Evolutionary conservation across 2,329 filamentous ascomycete species (phyloP), one percentile per base, ranked within the genome.

Genomic region (Diaporthe destruens): DNA sequence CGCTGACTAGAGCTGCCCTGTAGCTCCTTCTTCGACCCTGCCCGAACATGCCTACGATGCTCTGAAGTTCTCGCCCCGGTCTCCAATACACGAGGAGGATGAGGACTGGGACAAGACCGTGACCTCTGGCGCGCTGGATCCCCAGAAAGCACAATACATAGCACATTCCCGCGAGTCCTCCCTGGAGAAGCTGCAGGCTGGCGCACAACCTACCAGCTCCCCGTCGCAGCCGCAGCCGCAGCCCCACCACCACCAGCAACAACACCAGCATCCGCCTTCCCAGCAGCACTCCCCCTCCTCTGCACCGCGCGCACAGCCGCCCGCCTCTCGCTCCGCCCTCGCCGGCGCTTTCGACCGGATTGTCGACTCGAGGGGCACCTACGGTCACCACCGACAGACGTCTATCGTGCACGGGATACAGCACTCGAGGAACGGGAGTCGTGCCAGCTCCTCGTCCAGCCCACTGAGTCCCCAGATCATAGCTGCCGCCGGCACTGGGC

Each of bases 401-500:
- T 98, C 96, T 63, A 98, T 98, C 77, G 95, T 98, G 72, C 94
- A 98, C 90, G 96, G 96, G 79, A 92, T 97, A 77, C 95, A 98
- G 81, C 96, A 99, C 89, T 90, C 90, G 78, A 88, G 96, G 83
- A 97, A 97, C 88, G 93, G 95, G 77, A 98, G 95, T 84, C 90
- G 93, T 79, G 90, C 91, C 76, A 95, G 94, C 80, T 90, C 93
- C 71, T 90, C 92, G 47, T 92, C 92, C 36, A 97, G 93, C 81
- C 96, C 96, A 72, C 86, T 98, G 78, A 97, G 94, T 82, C 94
- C 95, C 70, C 93, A 97, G 82, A 91, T 95, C 82, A 95, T 96
- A 78, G 91, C 93, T 70, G 90, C 91, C 56, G 90, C 89, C 65
- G 91, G 89, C 72, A 87, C 85, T 76, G 86, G 86, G 68, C 81